Evolutionary conservation across 2,329 filamentous ascomycete genomes (phyloP), one percentile per base, ranked within the genome.

Genomic region (Lizonia empirigonia): DNA sequence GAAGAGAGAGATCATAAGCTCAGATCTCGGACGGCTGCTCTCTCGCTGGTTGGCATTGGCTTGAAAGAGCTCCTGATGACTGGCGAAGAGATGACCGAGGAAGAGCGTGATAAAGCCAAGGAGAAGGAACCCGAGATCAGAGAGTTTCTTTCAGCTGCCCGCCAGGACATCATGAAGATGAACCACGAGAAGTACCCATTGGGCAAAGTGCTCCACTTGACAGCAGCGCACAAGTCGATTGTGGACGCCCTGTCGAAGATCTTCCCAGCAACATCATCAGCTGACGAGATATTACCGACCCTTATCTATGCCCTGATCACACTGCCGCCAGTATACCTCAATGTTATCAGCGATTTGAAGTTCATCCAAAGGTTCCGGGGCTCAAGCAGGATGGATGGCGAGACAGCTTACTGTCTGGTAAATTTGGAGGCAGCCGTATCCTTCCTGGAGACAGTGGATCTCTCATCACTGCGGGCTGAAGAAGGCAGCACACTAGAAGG

Each of bases 251-350:
- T 88, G 15, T 86, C 84, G 13, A 81, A 83, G 45, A 75, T 87
- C 16, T 82, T 87, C 46, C 83, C 85, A 7, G 83, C 92, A 0
- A 83, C 84, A 0, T 96, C 94, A 1, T 97, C 94, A 1, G 94
- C 94, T 2, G 94, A 99, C 69, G 94, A 97, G 74, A 95, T 99
- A 46, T 86, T 99, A 71, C 94, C 94, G 0, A 96, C 96, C 73
- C 82, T 99, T 56, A 99, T 99, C 55, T 99, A 96, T 76, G 90
- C 91, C 0, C 82, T 99, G 53, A 95, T 99, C 69, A 97, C 91
- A 2, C 87, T 92, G 35, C 88, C 91, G 0, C 89, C 92, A 0
- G 89, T 94, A 72, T 84, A 87, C 26, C 86, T 97, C 38, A 90
- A 92, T 71, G 88, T 92, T 47, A 91, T 96, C 67, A 97, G 93